These are phyloP conservation scores for Lasiosphaeris hirsuta DNA, from an alignment of 495 filamentous ascomycete genomes.

Conservation along the genomic window DNA sequence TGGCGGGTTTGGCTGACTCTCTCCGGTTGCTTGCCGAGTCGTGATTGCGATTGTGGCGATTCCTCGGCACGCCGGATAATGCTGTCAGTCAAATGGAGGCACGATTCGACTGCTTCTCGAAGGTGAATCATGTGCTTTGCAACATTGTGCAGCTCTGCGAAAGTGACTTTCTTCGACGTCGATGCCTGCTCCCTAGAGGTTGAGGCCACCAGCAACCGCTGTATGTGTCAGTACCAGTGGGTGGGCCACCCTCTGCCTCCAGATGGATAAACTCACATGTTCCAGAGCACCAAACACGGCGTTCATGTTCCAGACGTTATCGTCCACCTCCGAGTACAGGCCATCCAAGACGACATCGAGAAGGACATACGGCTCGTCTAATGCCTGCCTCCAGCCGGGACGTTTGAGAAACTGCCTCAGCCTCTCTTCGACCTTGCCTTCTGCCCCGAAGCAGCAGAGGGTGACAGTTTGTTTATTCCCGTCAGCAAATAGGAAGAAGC, in stretches of 20 bases:
- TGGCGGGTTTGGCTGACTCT: neutral
- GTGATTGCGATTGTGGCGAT: neutral
- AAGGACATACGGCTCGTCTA: neutral
- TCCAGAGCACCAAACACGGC: conserved; percentile 1
- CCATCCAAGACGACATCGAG: conserved; percentile 2
- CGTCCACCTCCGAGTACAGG: neutral
- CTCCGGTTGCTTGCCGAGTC: no score
- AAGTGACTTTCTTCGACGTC: neutral
- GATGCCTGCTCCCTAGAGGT: no score
- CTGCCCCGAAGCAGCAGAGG: no score
- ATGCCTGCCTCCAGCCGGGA: neutral
- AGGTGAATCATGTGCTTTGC: conserved; percentile 3
- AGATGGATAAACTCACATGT: neutral
- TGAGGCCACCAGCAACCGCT: no score
- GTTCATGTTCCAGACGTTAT: conserved; percentile 6
- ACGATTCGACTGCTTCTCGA: neutral
- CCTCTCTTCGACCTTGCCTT: no score
- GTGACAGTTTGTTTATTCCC: no score
- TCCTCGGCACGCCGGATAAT: neutral
- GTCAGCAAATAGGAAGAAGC: no score
- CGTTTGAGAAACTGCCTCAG: no score
- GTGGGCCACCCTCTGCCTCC: no score
- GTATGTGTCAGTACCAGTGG: no score
- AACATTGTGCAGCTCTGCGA: conserved; percentile 3
- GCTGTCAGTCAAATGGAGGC: neutral